These are phyloP conservation scores for Vickermania ingenoplastis DNA, from an alignment of 208 protist species.

Conservation along the genomic window DNA sequence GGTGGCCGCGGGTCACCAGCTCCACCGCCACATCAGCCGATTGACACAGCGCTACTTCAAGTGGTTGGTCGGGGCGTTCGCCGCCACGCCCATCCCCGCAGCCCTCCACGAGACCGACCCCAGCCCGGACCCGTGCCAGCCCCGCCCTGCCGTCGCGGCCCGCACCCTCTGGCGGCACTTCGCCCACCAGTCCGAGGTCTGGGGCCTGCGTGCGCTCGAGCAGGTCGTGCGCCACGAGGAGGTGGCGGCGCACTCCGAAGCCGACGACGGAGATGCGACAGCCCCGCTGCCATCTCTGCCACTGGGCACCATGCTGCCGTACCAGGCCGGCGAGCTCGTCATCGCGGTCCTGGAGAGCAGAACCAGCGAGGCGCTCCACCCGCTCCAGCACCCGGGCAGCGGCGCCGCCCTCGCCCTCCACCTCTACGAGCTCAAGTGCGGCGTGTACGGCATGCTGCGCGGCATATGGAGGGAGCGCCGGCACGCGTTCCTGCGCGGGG, in stretches of 20 bases:
- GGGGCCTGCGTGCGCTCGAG: background rate
- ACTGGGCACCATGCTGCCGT: background rate
- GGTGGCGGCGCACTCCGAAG: background rate
- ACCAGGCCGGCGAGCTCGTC: background rate
- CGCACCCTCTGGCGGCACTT: background rate
- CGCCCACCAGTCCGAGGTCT: background rate
- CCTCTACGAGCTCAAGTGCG: background rate
- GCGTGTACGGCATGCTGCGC: background rate
- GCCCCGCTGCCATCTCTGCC: background rate
- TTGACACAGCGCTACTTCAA: background rate
- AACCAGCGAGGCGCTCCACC: background rate
- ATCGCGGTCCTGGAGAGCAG: background rate
- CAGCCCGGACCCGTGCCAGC: background rate
- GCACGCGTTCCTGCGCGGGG: background rate
- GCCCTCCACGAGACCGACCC: background rate
- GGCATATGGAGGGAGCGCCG: background rate
- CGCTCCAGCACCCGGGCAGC: background rate
- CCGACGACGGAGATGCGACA: background rate
- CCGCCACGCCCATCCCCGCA: background rate
- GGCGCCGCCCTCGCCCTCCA: background rate
- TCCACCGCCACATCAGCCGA: background rate
- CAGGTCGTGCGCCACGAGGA: background rate
- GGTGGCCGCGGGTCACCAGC: background rate
- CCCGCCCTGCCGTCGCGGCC: background rate
- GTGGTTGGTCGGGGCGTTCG: background rate